Conservation (phyloP, 306 rosid species). For the Cicer chorassanicum region DNA sequence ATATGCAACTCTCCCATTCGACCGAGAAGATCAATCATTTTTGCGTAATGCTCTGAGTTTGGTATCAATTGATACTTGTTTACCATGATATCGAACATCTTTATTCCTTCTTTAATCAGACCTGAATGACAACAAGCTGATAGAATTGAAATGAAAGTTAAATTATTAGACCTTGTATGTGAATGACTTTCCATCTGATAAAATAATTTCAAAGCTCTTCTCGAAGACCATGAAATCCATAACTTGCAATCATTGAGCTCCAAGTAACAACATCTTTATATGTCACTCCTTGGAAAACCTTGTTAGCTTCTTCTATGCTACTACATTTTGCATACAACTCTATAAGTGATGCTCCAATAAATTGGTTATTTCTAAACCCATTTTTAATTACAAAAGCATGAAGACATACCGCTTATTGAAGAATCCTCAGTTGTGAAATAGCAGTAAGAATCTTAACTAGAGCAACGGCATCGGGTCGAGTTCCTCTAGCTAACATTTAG, state of each 20-base stretch:
- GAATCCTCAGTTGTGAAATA: slow-evolving; percentile 67
- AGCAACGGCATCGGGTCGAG: too few species aligned
- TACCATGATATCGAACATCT: slow-evolving; percentile 65
- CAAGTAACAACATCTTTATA: slow-evolving; percentile 76
- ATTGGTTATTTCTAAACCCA: slow-evolving; percentile 54
- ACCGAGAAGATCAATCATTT: slow-evolving; percentile 88
- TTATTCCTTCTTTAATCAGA: slow-evolving; percentile 69
- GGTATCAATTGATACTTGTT: slow-evolving; percentile 59
- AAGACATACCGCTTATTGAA: slow-evolving; percentile 68
- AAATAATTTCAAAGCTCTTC: slow-evolving; percentile 57
- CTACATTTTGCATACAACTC: slow-evolving; percentile 81
- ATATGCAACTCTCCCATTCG: slow-evolving; percentile 72
- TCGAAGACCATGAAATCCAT: slow-evolving; percentile 78
- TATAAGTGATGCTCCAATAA: slow-evolving; percentile 70
- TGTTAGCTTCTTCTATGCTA: slow-evolving; percentile 56
- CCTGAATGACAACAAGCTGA: slow-evolving; percentile 91
- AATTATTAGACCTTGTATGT: slow-evolving; percentile 55
- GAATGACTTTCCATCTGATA: slow-evolving; percentile 60
- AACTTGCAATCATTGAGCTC: slow-evolving; percentile 82
- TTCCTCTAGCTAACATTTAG: too few species aligned
- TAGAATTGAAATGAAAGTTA: slow-evolving; percentile 71
- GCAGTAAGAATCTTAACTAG: too few species aligned
- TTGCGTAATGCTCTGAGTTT: slow-evolving; percentile 65
- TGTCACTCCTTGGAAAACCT: slow-evolving; percentile 58
- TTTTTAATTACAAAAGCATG: slow-evolving; percentile 59